phyloP scores from a whole-genome alignment of 768 basidiomycete genomes.

The Tylopilus subfusipes region DNA sequence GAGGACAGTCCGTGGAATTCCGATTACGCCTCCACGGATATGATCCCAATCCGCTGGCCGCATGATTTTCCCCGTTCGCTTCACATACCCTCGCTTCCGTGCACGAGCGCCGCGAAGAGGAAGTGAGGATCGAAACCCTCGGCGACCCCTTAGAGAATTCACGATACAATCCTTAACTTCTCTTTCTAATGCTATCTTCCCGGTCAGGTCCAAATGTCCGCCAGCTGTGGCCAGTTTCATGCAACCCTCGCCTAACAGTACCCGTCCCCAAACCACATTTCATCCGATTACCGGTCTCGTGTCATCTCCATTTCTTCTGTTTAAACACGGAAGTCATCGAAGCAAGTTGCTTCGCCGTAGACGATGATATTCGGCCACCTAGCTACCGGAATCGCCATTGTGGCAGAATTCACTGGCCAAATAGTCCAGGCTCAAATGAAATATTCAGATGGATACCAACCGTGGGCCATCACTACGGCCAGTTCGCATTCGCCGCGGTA shows the following conservation, averaged over 20 bases:
- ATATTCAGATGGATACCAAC: background rate
- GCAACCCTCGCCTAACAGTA: slow-evolving; percentile 9
- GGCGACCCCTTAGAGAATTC: slow-evolving; percentile 8
- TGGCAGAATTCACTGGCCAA: background rate
- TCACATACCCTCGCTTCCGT: slow-evolving; percentile 20
- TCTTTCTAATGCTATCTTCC: slow-evolving; percentile 7
- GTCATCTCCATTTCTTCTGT: background rate
- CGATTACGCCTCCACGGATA: slow-evolving; percentile 12
- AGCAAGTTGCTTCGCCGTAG: background rate
- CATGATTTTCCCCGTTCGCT: slow-evolving; percentile 13
- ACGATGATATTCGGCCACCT: background rate
- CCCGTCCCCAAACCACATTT: background rate
- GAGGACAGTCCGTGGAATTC: slow-evolving; percentile 23
- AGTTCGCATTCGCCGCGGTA: background rate
- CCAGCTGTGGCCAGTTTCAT: slow-evolving; percentile 14
- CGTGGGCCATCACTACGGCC: background rate
- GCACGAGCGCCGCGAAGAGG: slow-evolving; percentile 17
- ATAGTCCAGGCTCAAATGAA: background rate
- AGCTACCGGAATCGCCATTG: background rate
- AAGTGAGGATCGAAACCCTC: slow-evolving; percentile 18
- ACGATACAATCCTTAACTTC: background rate
- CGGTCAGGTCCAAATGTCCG: background rate
- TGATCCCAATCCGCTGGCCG: slow-evolving; percentile 2
- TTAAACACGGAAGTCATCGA: slow-evolving; percentile 1
- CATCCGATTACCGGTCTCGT: slow-evolving; percentile 8